Conservation (phyloP, 1,284 basidiomycete species). For the Puccinia hordei region DNA sequence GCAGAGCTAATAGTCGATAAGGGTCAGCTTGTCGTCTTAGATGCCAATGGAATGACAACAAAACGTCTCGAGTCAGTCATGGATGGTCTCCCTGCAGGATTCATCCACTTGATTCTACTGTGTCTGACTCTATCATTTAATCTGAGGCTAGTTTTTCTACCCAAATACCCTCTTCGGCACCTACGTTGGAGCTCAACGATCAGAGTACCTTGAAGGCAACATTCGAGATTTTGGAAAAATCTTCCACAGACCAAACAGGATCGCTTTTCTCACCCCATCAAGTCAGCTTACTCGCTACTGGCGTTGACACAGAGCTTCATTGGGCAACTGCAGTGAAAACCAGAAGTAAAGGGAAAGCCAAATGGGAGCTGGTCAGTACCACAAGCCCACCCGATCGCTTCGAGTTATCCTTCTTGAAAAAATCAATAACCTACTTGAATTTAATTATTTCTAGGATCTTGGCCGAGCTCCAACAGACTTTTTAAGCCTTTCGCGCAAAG, state of each 20-base stretch:
- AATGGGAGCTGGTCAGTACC: constrained; percentile 50
- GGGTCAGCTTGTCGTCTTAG: constrained; percentile 26
- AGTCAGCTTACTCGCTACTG: constrained; percentile 43
- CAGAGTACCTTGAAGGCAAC: constrained; percentile 34
- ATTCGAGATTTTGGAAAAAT: constrained; percentile 36
- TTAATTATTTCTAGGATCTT: constrained; percentile 31
- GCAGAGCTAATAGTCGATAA: constrained; percentile 31
- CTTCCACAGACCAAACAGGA: constrained; percentile 1
- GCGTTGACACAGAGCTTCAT: constrained; percentile 41
- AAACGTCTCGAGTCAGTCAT: constrained; percentile 22
- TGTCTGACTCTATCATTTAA: background rate
- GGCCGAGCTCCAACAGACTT: constrained; percentile 47
- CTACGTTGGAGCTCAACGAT: background rate
- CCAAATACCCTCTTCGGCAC: background rate
- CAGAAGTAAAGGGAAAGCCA: constrained; percentile 45
- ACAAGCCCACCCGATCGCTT: too few relatives aligned
- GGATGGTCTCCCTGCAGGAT: background rate
- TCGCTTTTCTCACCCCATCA: constrained; percentile 40
- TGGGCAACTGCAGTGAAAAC: constrained; percentile 42
- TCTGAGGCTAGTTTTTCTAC: constrained; percentile 5
- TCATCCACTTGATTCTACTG: background rate
- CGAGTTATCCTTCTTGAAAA: background rate
- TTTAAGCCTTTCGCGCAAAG: constrained; percentile 21
- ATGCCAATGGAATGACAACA: constrained; percentile 28
- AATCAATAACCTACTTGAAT: background rate